phyloP scores from a whole-genome alignment of 2,329 filamentous ascomycete species.

The Aspergillus sp. region DNA sequence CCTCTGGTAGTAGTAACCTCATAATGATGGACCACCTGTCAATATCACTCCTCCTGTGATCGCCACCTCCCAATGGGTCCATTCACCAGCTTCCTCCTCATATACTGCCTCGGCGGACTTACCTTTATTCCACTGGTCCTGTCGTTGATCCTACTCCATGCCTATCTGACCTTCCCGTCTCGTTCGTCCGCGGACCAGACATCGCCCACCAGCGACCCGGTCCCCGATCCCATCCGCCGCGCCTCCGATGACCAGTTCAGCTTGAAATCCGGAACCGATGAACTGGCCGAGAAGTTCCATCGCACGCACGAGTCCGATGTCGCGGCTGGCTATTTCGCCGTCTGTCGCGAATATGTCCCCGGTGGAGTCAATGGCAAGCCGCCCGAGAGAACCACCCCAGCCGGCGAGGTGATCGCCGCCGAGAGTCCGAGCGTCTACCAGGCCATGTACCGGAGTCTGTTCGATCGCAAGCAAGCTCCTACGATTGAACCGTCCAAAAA shows the following conservation, averaged over 20 bases:
- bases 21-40: conserved; percentile 29
- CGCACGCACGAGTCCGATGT: conserved; percentile 69
- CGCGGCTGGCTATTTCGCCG: conserved; percentile 90
- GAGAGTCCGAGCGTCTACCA: conserved; percentile 95
- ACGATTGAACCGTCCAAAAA: conserved; percentile 54
- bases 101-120: conserved; percentile 82
- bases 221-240: conserved; percentile 41
- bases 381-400: conserved; percentile 78
- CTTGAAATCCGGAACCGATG: conserved; percentile 61
- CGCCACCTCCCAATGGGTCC: conserved; percentile 41
- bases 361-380: conserved; percentile 91
- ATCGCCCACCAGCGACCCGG: conserved; percentile 37
- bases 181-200: conserved; percentile 8
- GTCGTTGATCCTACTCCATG: conserved; percentile 60
- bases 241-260: conserved; percentile 64
- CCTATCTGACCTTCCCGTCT: conserved; percentile 61
- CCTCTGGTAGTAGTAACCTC: neutral
- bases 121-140: conserved; percentile 80
- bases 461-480: conserved; percentile 70
- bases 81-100: conserved; percentile 60
- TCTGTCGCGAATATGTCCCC: conserved; percentile 87
- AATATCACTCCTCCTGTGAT: conserved; percentile 14
- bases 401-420: conserved; percentile 72
- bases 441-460: conserved; percentile 95
- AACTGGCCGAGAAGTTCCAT: conserved; percentile 61